Evolutionary conservation across 148 eudicot species (phyloP), one percentile per base, ranked within the genome.

Genomic region (Cornus kousa): DNA sequence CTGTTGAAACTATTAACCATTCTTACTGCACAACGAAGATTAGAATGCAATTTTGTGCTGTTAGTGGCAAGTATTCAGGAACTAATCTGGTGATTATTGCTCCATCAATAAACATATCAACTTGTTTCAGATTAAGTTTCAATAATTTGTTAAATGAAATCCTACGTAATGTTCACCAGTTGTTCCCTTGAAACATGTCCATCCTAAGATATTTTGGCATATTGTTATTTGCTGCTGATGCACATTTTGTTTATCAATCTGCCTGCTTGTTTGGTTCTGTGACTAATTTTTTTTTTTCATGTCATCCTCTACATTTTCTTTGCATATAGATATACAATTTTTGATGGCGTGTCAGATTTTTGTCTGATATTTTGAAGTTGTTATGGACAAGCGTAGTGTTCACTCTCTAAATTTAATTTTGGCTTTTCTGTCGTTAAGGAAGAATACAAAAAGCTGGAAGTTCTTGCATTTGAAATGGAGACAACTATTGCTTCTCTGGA

Each of bases 381-480:
- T 55, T 57, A 5, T 59, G 57, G 37, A 39, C 73, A 77, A 68
- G 68, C 50, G 24, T 17, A 3, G 40, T 8, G 0, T 46, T 75
- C 17, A 64, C 65, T 8, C 57, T 74, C 39, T 40, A 32, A 65
- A 19, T 33, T 20, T 31, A 50, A 35, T 37, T 73, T 65, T 79
- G 72, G 24, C 60, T 81, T 70, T 69, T 55, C 57, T 66, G 40
- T 68, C 67, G 17, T 82, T 69, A 79, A 94, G 97, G 97, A 92
- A 65, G 98, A 96, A 43, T 92, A 89, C 83, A 87, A 80, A 87
- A 94, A 81, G 79, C 85, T 96, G 86, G 99, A 96, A 88, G 95
- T 96, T 79, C 94, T 96, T 71, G 97, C 95, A 69, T 96, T 94
- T 83, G 98, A 96, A 85, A 94, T 94, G 98, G 99, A 96, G 85